A percentile compares a stretch with the other conserved stretches of the same genome.
Evolutionary conservation across 768 basidiomycete species (phyloP).

Genomic region (Boletus pseudo-olivaceus): DNA sequence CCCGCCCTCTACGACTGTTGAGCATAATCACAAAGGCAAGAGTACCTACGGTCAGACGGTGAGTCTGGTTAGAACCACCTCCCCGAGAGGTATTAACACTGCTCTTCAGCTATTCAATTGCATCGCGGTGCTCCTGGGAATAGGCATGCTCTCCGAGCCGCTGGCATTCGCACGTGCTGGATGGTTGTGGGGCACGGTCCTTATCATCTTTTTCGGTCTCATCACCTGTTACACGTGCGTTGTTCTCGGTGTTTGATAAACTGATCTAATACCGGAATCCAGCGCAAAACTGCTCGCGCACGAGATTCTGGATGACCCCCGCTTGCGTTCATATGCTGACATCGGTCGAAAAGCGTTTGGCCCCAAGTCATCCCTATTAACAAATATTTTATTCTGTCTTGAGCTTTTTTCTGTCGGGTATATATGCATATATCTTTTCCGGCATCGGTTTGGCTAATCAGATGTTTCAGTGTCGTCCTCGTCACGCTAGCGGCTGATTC

Average conservation of each 20-base stretch:
- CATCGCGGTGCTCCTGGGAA: conserved; percentile 80
- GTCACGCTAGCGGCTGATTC: conserved; percentile 89
- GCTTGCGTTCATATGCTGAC: conserved; percentile 80
- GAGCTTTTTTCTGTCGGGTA: conserved; percentile 84
- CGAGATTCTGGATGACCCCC: conserved; percentile 67
- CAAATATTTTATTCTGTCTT: conserved; percentile 75
- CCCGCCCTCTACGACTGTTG: not conserved
- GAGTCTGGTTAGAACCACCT: conserved; percentile 15
- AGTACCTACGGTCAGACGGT: conserved; percentile 77
- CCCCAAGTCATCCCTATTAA: conserved; percentile 56
- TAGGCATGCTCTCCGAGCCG: conserved; percentile 87
- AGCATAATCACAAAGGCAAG: conserved; percentile 43
- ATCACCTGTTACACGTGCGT: conserved; percentile 89
- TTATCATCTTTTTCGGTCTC: conserved; percentile 74
- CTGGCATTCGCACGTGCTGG: conserved; percentile 90
- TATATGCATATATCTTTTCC: conserved; percentile 12
- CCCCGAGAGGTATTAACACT: not conserved
- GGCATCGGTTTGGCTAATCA: not conserved
- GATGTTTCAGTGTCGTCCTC: conserved; percentile 60
- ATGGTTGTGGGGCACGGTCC: conserved; percentile 73
- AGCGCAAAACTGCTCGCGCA: conserved; percentile 86
- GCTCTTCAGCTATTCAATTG: conserved; percentile 75
- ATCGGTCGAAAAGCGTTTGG: conserved; percentile 91
- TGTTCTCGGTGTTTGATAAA: not conserved
- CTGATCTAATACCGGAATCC: conserved; percentile 7